Percentiles rank a stretch among this genome's conserved stretches.
These are phyloP conservation scores for Trametes punicea DNA, from an alignment of 768 basidiomycete genomes.

Conservation along the genomic window DNA sequence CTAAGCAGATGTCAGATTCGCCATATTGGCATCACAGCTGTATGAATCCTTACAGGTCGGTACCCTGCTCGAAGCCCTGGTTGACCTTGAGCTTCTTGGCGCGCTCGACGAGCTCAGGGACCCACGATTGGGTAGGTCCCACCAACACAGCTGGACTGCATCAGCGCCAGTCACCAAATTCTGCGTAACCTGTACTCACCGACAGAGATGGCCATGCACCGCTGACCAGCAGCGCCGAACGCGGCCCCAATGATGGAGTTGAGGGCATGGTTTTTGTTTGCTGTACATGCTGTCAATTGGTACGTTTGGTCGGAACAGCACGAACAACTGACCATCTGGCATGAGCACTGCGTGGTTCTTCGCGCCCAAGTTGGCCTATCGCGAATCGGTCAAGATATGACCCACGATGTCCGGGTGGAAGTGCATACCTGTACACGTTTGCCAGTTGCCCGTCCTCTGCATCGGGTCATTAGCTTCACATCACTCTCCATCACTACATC, in stretches of 20 bases:
- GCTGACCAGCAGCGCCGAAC: slow-evolving; percentile 95
- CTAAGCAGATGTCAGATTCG: slow-evolving; percentile 35
- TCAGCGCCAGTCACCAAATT: background rate
- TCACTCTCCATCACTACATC: background rate
- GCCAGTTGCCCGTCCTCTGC: slow-evolving; percentile 79
- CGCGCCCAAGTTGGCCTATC: slow-evolving; percentile 81
- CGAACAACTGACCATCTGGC: slow-evolving; percentile 71
- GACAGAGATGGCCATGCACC: slow-evolving; percentile 96
- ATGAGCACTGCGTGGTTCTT: slow-evolving; percentile 94
- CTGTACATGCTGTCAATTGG: slow-evolving; percentile 33
- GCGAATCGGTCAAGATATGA: background rate
- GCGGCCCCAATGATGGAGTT: slow-evolving; percentile 94
- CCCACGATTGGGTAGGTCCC: slow-evolving; percentile 74
- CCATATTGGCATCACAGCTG: no score
- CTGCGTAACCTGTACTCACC: slow-evolving; percentile 42
- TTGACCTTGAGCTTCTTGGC: slow-evolving; percentile 77
- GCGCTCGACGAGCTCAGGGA: slow-evolving; percentile 82
- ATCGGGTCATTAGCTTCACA: background rate
- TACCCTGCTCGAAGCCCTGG: slow-evolving; percentile 84
- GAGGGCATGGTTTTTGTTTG: slow-evolving; percentile 87
- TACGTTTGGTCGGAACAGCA: background rate
- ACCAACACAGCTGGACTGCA: slow-evolving; percentile 63
- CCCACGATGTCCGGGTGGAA: background rate
- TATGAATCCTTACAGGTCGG: slow-evolving; percentile 56
- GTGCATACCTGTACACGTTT: slow-evolving; percentile 83